Evolutionary conservation across 192 early-diverging fungal species (phyloP).

Genomic region (Backusella tuberculispora): DNA sequence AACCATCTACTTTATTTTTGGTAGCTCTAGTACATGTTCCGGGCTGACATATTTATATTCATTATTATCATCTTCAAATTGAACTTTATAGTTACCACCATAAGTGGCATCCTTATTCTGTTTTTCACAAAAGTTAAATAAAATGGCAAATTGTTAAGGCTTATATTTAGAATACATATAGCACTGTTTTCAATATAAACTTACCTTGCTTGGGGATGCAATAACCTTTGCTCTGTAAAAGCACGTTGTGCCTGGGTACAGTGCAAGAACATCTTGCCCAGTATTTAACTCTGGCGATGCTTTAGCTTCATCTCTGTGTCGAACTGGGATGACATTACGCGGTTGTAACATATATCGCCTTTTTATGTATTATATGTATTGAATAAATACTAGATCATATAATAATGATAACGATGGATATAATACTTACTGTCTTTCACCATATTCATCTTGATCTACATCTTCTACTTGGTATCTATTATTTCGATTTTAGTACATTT

Average conservation of each 20-base stretch:
- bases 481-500: not conserved
- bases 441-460: conserved; percentile 56
- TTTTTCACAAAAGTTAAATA: not conserved
- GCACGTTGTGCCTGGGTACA: conserved; percentile 61
- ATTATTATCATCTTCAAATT: conserved; percentile 47
- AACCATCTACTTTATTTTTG: conserved; percentile 26
- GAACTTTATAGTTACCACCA: conserved; percentile 39
- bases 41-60: conserved; percentile 37
- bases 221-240: conserved; percentile 60
- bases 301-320: conserved; percentile 43
- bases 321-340: conserved; percentile 53
- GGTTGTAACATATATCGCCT: conserved; percentile 52
- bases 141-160: too few relatives aligned
- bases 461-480: conserved; percentile 61
- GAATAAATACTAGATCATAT: not conserved
- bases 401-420: not conserved
- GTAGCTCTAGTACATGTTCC: conserved; percentile 36
- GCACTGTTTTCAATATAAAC: not conserved
- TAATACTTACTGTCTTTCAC: conserved; percentile 47
- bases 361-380: conserved; percentile 14
- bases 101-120: conserved; percentile 40
- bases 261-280: conserved; percentile 50
- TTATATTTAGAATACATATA: too few relatives aligned
- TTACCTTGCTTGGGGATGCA: conserved; percentile 52
- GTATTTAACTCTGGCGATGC: conserved; percentile 44